phyloP scores from a whole-genome alignment of 176 grass and related monocot species.

The Eragrostis curvula region DNA sequence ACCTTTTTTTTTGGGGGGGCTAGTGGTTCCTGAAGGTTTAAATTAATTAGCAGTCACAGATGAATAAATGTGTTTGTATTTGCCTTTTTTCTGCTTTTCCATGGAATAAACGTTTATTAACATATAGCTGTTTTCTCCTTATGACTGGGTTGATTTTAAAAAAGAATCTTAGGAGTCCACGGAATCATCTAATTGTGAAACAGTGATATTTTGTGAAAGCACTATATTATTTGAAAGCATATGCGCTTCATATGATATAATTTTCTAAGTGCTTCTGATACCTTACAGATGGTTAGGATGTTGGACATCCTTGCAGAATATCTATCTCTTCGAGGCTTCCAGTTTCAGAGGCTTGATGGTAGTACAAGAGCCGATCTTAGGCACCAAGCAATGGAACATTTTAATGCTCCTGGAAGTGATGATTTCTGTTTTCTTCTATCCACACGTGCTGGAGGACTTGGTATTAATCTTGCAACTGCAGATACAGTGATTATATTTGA shows the following conservation, averaged over 20 bases:
- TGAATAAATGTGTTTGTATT: neutral
- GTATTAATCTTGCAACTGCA: conserved; percentile 99
- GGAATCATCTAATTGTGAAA: conserved; percentile 5
- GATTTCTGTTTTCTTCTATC: conserved; percentile 99
- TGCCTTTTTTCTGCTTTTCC: conserved; percentile 4
- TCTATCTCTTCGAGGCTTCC: conserved; percentile 89
- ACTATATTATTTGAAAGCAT: conserved; percentile 18
- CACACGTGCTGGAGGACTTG: conserved; percentile 96
- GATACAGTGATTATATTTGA: conserved; percentile 99
- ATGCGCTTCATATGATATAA: neutral
- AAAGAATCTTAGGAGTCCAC: too few species aligned
- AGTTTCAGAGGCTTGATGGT: conserved; percentile 99
- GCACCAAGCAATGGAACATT: conserved; percentile 99
- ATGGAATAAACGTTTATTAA: too few species aligned
- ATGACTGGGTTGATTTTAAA: neutral
- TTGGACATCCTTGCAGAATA: conserved; percentile 99
- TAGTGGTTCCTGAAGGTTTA: neutral
- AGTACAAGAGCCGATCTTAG: conserved; percentile 97
- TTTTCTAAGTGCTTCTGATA: conserved; percentile 16
- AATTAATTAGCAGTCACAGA: conserved; percentile 9
- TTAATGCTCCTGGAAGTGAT: conserved; percentile 97
- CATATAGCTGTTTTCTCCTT: too few species aligned
- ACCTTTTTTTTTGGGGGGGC: neutral
- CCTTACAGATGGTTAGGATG: conserved; percentile 97
- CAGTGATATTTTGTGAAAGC: conserved; percentile 1